phyloP scores from a whole-genome alignment of 495 filamentous ascomycete species.

The Hypomontagnella monticulosa region DNA sequence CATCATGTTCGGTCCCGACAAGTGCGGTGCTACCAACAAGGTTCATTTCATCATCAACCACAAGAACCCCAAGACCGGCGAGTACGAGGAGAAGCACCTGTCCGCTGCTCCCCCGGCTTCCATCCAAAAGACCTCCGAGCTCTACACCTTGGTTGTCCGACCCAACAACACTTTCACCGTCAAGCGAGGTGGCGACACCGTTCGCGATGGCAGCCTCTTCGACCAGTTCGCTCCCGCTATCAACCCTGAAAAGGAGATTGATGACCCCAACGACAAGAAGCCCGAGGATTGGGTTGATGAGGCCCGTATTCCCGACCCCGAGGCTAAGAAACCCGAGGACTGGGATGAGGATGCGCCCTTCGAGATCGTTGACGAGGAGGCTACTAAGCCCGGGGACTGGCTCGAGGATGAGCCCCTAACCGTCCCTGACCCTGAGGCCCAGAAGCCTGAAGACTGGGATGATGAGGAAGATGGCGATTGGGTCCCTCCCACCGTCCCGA shows the following conservation, averaged over 20 bases:
- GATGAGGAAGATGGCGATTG: slow-evolving; percentile 99
- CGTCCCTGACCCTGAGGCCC: slow-evolving; percentile 93
- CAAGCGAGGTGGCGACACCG: slow-evolving; percentile 83
- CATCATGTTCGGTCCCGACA: slow-evolving; percentile 99
- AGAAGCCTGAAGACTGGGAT: slow-evolving; percentile 99
- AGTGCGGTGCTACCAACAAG: slow-evolving; percentile 99
- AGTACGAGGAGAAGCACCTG: slow-evolving; percentile 99
- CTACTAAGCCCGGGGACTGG: slow-evolving; percentile 94
- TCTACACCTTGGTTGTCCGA: slow-evolving; percentile 96
- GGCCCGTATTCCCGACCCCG: slow-evolving; percentile 87
- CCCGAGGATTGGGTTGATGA: slow-evolving; percentile 96
- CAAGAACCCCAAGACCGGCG: slow-evolving; percentile 99
- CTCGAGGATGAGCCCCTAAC: slow-evolving; percentile 87
- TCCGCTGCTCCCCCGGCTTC: slow-evolving; percentile 82
- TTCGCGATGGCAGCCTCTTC: slow-evolving; percentile 89
- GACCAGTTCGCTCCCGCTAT: slow-evolving; percentile 94
- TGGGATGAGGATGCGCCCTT: slow-evolving; percentile 99
- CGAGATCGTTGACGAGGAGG: slow-evolving; percentile 94
- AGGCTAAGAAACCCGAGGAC: slow-evolving; percentile 94
- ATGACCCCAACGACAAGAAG: slow-evolving; percentile 95
- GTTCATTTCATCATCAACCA: slow-evolving; percentile 99
- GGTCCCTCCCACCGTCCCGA: slow-evolving; percentile 90
- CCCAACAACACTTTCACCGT: slow-evolving; percentile 96
- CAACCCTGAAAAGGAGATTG: slow-evolving; percentile 96
- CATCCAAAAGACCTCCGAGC: slow-evolving; percentile 87